Evolutionary conservation across 1,139 yeast genomes (phyloP), one percentile per base, ranked within the genome.

Genomic region (Suzukiozyma palmioleophila): DNA sequence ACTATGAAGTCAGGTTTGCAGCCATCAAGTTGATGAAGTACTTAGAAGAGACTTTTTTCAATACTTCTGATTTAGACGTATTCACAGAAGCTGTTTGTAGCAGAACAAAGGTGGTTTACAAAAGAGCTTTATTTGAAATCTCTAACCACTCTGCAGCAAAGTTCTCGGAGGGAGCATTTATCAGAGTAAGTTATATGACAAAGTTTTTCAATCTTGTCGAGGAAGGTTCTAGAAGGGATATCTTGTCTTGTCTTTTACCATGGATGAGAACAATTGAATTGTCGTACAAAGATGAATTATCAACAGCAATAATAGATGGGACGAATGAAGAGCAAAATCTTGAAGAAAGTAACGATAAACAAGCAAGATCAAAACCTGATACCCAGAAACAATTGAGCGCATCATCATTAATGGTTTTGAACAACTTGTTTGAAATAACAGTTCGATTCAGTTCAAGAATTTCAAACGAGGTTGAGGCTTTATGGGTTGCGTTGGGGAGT

Each of bases 401-500:
- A n/a, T 59, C 75, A 9, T 79, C 92, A 1, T 68, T 73, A 35
- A 87, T 90, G 96, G 89, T 90, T 1, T 59, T 92, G 49, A 79
- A 77, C 44, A 92, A 90, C 50, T 62, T 92, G 41, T 80, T 89
- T 59, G 97, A 88, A 51, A 83, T 92, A 33, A 87, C 97, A 0
- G 80, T 88, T 33, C 79, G 79, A 41, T 86, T 83, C 50, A 79
- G 90, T 39, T 81, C 82, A 33, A 69, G 72, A 12, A 79, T 87
- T 50, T 86, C 87, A 36, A 84, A 84, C 51, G 97, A 89, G 51
- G 87, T 92, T 8, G 97, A 90, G 56, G 95, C 95, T 0, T 62
- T 92, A 29, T 94, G 99, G 99, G 88, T 86, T 3, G 94, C 97
- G 0, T 67, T 92, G 29, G 96, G 95, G 1, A 79, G 79, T 39